Base-by-base conservation (phyloP, 345 rosid genomes). In the Psidium friedrichsthalianum region DNA sequence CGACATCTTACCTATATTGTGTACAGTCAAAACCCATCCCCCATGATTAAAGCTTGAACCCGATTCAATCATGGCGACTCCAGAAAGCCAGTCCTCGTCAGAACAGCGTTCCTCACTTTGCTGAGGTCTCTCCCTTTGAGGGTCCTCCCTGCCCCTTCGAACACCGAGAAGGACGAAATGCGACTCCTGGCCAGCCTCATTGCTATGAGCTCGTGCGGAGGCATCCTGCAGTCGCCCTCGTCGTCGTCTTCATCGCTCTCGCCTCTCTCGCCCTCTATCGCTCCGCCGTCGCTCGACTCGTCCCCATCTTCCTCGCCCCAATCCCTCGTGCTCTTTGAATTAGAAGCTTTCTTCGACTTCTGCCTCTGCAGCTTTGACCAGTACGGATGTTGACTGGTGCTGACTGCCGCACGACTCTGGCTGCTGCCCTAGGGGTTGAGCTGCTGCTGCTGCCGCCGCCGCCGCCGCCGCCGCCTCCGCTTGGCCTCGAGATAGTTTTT, bases 91-190 rank as follows among this genome's bases (percentile, higher is more conserved):
- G 99, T 96, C 88, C 86, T 92, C 76, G 91, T 94, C 86, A 96
- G 88, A 10, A 95, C 87, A 64, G 96, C 95, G 87, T 96, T 91
- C 87, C 99, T 95, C 69, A 96, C 92, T 86, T 87, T 91, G 87
- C 95, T 91, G 54, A 96, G 92, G 78, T 95, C 98, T 89, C 99
- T 89, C 76, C 98, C 99, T 89, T 95, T 96, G 83, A 96, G 89
- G 51, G 90, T 95, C 92, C 98, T 92, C 24, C 99, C 97, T 51
- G 87, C 94, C 51, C 99, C 99, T 94, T 96, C 98, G 83, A 90
- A 87, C 11, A 95, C 98, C 5, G 98, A 93, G 82, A 93, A 94
- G 20, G 95, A 90, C 36, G 93, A 93, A n/a, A 94, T 91, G 81
- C 91, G 95, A 58, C 92, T 93, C 87, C 93, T 90, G 80, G 93